These are phyloP conservation scores for Xylaria intraflava DNA, from an alignment of 495 filamentous ascomycete species.

Conservation along the genomic window DNA sequence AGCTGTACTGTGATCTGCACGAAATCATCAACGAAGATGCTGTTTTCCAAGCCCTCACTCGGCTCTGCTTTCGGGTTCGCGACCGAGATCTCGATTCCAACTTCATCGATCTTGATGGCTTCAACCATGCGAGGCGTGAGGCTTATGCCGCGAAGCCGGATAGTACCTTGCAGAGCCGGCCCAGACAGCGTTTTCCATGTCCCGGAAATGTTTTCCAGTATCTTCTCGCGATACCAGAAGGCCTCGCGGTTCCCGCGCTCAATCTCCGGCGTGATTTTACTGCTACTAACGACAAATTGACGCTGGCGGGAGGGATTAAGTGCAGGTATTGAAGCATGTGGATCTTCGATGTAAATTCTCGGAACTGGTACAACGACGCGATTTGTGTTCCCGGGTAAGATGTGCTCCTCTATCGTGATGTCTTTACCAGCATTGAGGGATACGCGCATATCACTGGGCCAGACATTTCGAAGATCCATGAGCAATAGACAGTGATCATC, in stretches of 20 bases:
- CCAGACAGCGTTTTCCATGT: conserved; percentile 60
- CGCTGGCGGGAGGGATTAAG: conserved; percentile 69
- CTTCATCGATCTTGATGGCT: conserved; percentile 71
- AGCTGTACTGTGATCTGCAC: conserved; percentile 60
- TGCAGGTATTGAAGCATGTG: conserved; percentile 69
- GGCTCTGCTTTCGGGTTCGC: conserved; percentile 21
- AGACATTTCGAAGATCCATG: conserved; percentile 81
- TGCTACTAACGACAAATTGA: conserved; percentile 82
- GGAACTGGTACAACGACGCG: conserved; percentile 71
- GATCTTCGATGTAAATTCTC: conserved; percentile 68
- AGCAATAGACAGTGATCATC: conserved; percentile 72
- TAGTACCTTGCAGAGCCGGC: conserved; percentile 53
- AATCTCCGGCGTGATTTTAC: conserved; percentile 67
- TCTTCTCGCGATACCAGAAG: conserved; percentile 87
- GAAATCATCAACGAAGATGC: conserved; percentile 63
- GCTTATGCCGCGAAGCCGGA: conserved; percentile 69
- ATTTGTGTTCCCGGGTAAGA: conserved; percentile 70
- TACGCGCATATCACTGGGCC: conserved; percentile 69
- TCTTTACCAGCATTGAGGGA: conserved; percentile 37
- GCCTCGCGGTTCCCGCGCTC: conserved; percentile 74
- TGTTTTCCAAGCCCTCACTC: conserved; percentile 32
- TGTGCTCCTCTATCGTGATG: conserved; percentile 43
- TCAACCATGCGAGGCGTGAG: conserved; percentile 76
- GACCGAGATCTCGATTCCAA: conserved; percentile 60
- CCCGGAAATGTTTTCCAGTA: conserved; percentile 64